A percentile compares a stretch with the other conserved stretches of the same genome.
These are phyloP conservation scores for Fraxinus velutina DNA, from an alignment of 305 asterid genomes.

Conservation along the genomic window DNA sequence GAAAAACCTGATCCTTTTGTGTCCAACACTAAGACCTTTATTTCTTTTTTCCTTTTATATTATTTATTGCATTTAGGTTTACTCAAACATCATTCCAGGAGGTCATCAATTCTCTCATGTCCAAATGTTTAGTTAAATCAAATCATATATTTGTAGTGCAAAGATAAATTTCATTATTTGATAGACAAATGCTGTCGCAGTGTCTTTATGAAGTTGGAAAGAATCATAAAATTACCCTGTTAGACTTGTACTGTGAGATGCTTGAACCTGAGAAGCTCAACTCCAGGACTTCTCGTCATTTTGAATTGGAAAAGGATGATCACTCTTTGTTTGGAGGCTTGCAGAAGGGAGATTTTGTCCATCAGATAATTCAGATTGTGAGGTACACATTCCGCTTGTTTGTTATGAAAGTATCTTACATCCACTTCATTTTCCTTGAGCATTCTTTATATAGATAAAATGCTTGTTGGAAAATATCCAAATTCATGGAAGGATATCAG, in stretches of 20 bases:
- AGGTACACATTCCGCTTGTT: constrained; percentile 42
- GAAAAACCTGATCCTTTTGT: constrained; percentile 1
- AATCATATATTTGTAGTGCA: constrained; percentile 6
- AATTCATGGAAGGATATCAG: neutral
- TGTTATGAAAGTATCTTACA: neutral
- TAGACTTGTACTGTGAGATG: constrained; percentile 71
- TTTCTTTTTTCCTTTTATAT: constrained; percentile 12
- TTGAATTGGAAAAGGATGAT: constrained; percentile 32
- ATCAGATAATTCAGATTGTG: constrained; percentile 49
- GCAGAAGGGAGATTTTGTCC: constrained; percentile 43
- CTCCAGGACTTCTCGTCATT: constrained; percentile 36
- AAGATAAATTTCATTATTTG: constrained; percentile 23
- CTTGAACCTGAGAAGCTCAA: constrained; percentile 48
- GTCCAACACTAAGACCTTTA: neutral
- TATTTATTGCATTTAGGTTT: neutral
- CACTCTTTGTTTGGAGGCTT: constrained; percentile 28
- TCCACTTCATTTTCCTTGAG: constrained; percentile 14
- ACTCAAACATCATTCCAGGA: neutral
- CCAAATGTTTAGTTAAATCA: constrained; percentile 6
- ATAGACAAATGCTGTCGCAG: constrained; percentile 43
- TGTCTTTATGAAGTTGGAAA: constrained; percentile 79
- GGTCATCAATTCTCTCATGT: neutral
- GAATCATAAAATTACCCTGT: constrained; percentile 49
- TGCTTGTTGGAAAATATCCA: constrained; percentile 10
- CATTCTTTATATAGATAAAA: neutral